Percentiles rank a stretch among this genome's conserved stretches.
phyloP scores from a whole-genome alignment of 108 stramenopile species.

The Parietichytrium sp. region DNA sequence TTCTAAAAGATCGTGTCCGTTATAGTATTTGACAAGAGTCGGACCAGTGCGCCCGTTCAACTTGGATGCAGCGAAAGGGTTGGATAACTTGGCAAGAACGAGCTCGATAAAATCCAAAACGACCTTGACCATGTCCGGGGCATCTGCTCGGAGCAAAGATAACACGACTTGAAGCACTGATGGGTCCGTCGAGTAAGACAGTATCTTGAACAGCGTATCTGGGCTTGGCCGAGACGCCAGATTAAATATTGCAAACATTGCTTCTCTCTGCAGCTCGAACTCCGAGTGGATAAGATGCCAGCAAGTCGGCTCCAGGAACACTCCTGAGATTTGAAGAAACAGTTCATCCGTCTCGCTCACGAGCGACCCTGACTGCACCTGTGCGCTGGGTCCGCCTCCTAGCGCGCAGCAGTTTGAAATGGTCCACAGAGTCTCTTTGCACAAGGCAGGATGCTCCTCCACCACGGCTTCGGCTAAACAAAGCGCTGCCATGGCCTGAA shows the following conservation, averaged over 20 bases:
- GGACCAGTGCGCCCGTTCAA: slow-evolving; percentile 46
- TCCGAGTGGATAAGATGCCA: not conserved
- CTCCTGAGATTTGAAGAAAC: not conserved
- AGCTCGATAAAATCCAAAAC: not conserved
- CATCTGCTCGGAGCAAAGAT: not conserved
- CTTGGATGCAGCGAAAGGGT: slow-evolving; percentile 45
- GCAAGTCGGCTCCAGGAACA: not conserved
- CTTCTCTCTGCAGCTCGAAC: not conserved
- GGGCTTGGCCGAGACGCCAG: not conserved
- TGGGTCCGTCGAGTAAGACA: not conserved
- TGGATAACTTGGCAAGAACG: not conserved
- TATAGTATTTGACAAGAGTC: slow-evolving; percentile 37
- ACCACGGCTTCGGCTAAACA: too few relatives aligned
- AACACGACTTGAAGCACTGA: not conserved
- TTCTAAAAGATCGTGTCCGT: slow-evolving; percentile 48
- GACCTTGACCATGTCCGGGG: not conserved
- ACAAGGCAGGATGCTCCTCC: not conserved
- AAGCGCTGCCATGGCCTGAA: not conserved
- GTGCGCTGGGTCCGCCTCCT: not conserved
- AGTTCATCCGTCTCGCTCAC: not conserved
- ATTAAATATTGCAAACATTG: not conserved
- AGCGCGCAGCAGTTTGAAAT: not conserved
- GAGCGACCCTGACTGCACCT: too few relatives aligned
- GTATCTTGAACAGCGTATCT: not conserved
- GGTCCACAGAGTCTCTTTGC: slow-evolving; percentile 39